phyloP scores from a whole-genome alignment of 1,139 yeast genomes.

The Candida tropicalis region DNA sequence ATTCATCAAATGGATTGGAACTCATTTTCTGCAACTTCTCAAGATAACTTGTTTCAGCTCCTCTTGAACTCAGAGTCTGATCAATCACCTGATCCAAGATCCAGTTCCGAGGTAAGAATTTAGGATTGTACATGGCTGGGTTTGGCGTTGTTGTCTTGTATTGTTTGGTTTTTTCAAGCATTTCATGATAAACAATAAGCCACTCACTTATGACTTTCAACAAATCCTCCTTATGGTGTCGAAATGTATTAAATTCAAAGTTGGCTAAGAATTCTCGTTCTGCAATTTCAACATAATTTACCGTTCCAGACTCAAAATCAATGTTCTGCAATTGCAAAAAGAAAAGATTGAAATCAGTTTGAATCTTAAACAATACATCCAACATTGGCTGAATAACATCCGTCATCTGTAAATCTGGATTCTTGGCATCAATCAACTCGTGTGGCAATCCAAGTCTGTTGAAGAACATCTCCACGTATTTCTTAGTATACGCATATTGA shows the following conservation, averaged over 20 bases:
- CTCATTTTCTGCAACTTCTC: conserved; percentile 64
- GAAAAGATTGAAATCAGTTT: conserved; percentile 79
- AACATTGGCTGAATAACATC: conserved; percentile 62
- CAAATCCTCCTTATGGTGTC: conserved; percentile 36
- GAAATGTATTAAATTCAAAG: conserved; percentile 22
- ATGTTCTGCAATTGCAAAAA: conserved; percentile 63
- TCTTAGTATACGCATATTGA: conserved; percentile 60
- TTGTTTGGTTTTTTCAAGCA: conserved; percentile 30
- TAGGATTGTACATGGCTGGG: conserved; percentile 64
- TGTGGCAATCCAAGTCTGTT: conserved; percentile 66
- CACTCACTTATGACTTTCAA: conserved; percentile 36
- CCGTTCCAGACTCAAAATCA: conserved; percentile 18
- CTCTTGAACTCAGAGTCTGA: conserved; percentile 40
- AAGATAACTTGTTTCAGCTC: conserved; percentile 41
- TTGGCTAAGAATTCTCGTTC: conserved; percentile 24
- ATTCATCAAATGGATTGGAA: conserved; percentile 58
- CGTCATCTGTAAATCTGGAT: conserved; percentile 42
- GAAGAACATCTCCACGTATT: conserved; percentile 62
- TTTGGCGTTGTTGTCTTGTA: conserved; percentile 34
- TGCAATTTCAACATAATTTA: conserved; percentile 27
- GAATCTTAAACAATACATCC: conserved; percentile 59
- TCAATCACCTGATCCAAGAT: conserved; percentile 81
- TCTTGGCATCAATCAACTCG: conserved; percentile 36
- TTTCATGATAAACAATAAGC: conserved; percentile 42
- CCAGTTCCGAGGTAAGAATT: conserved; percentile 85